Base-by-base conservation (phyloP, 805 yeast species). In the Jamesozyma hellenica region DNA sequence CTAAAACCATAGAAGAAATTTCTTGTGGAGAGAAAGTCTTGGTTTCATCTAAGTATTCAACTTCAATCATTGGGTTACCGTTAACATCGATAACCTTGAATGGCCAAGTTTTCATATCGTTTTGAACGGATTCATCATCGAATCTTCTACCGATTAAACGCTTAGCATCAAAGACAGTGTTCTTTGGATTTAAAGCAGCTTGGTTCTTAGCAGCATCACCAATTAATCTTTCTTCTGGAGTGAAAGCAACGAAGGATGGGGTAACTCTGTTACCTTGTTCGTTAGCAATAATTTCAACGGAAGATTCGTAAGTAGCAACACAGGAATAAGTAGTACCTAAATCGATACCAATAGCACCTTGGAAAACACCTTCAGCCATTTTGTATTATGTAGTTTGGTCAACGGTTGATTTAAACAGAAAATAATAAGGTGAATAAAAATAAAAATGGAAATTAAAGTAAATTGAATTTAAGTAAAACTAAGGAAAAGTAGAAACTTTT, bases 301-400 rank as follows among this genome's bases (percentile, higher is more conserved):
- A 78, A 52, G 78, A 72, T 66, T 77, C 80, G 72, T 74, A 79
- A 62, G 79, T 78, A 66, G 84, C 85, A 97, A 67, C 84, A 78
- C 86, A 64, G 79, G 79, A 53, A 68, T 72, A 72, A 32, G 86
- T 79, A 60, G 94, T 84, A 78, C 94, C 94, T 71, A 84, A 75
- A 77, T 88, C 97, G 80, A 90, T 90, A 82, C 98, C 98, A 67
- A 86, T 83, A 71, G 92, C 92, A 82, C 96, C 96, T 79, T 88
- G 92, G 82, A 83, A 87, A 75, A 87, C 92, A 82, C 95, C 95
- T 78, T 87, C 96, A 81, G 88, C 84, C 88, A 81, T 81, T 70
- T 43, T 70, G 33, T 28, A 40, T 21, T 37, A 23, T 23, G 10
- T 31, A 37, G 9, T 31, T 32, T 37, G 14, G 40, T 37, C 25